Evolutionary conservation across 768 basidiomycete species (phyloP), one percentile per base, ranked within the genome.

Genomic region (Leccinum boreale): DNA sequence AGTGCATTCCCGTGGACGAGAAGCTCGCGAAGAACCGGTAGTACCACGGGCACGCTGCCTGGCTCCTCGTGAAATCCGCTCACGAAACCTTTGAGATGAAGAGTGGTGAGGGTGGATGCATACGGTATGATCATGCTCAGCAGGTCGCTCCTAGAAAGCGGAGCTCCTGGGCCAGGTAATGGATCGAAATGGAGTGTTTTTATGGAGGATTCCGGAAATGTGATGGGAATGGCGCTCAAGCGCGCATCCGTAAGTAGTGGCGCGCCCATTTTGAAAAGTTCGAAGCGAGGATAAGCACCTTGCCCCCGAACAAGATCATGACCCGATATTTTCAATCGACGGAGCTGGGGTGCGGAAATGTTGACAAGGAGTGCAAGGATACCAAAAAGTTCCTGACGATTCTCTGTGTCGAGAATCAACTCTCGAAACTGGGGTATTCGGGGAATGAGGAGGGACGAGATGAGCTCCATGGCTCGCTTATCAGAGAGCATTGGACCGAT

Each of bases 141-240:
- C 5, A 71, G 57, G 31, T 67, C 59, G 35, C 58, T 66, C 50
- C 66, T 64, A 33, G 70, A 68, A 23, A 72, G 66, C 7, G 72
- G 70, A 3, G 62, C 57, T 2, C 58, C 67, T 28, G 64, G 64
- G 50, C 69, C 75, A 33, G 72, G 70, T 39, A 67, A 54, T 29
- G 70, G 74, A 61, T 75, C 74, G 19, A 75, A 66, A 55, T 75
- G 73, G 11, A 75, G 71, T 1, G 66, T 71, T n/a, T 62, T 65
- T 42, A 72, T 61, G 48, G 63, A 33, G 7, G 68, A 61, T 23
- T 61, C 35, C 17, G 71, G 72, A 28, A 72, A 68, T 12, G 68
- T 67, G 60, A 73, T 68, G 23, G 71, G 68, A 51, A 75, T 63
- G 17, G 67, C 65, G 50, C 74, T 72, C 33, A 76, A 49, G 48